phyloP scores from a whole-genome alignment of 2,329 filamentous ascomycete species.

The Reticulascus tulasneorum region DNA sequence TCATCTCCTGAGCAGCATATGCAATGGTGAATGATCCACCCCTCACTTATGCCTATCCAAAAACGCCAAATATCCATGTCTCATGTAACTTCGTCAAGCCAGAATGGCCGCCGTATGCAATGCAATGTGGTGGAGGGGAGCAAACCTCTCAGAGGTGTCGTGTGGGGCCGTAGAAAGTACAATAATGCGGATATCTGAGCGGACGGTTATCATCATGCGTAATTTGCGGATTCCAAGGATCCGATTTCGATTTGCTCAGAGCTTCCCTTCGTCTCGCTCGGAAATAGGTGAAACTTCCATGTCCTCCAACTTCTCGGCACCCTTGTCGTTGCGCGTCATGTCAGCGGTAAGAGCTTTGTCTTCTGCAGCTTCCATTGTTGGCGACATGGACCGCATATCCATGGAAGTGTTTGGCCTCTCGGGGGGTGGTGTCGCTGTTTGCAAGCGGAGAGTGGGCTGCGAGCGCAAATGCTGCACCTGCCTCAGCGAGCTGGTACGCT shows the following conservation, averaged over 20 bases:
- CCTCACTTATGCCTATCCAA: background rate
- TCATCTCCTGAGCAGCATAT: too few relatives aligned
- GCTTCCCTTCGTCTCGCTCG: slow-evolving; percentile 9
- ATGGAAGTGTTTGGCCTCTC: slow-evolving; percentile 6
- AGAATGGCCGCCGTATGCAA: slow-evolving; percentile 7
- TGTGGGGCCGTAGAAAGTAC: background rate
- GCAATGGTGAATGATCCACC: too few relatives aligned
- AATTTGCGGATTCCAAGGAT: slow-evolving; percentile 1
- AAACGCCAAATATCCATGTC: slow-evolving; percentile 13
- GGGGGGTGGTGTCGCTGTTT: slow-evolving; percentile 1
- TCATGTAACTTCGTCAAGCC: slow-evolving; percentile 12
- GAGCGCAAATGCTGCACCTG: slow-evolving; percentile 10
- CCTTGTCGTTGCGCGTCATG: slow-evolving; percentile 1
- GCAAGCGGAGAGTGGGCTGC: slow-evolving; percentile 4
- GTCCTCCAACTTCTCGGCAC: slow-evolving; percentile 1
- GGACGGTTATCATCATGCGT: background rate
- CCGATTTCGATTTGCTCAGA: slow-evolving; percentile 2
- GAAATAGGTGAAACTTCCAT: slow-evolving; percentile 8
- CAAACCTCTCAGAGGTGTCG: background rate
- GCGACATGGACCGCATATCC: slow-evolving; percentile 16
- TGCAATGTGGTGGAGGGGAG: slow-evolving; percentile 1
- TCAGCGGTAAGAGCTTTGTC: slow-evolving; percentile 10
- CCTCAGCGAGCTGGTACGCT: slow-evolving; percentile 28
- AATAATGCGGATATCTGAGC: background rate
- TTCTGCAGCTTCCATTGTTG: slow-evolving; percentile 16